Evolutionary conservation across 371 early-diverging fungal genomes (phyloP).

Genomic region (Haplosporangium sp.): DNA sequence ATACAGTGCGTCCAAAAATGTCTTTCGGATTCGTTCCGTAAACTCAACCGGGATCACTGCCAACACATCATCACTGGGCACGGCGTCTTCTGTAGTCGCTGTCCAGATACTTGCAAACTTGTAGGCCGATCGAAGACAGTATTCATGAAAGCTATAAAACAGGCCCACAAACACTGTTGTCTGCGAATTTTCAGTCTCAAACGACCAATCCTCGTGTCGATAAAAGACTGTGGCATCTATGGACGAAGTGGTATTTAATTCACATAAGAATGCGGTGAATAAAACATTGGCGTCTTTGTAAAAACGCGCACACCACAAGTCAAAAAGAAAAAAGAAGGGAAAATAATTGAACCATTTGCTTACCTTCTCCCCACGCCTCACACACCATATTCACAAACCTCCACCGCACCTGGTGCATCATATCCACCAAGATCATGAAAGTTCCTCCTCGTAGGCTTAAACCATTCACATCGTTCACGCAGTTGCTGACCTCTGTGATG

Average conservation of each 20-base stretch:
- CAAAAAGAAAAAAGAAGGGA: conserved; percentile 11
- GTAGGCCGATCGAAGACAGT: conserved; percentile 72
- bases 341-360: conserved; percentile 11
- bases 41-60: conserved; percentile 49
- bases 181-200: conserved; percentile 78
- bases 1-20: conserved; percentile 73
- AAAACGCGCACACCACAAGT: not conserved
- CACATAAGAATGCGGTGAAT: conserved; percentile 9
- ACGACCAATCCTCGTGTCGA: conserved; percentile 87
- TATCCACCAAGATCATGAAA: conserved; percentile 62
- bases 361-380: conserved; percentile 69
- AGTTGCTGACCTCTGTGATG: conserved; percentile 65
- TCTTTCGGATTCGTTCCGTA: conserved; percentile 67
- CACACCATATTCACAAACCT: conserved; percentile 69
- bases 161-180: conserved; percentile 71
- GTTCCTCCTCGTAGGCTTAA: conserved; percentile 68
- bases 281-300: conserved; percentile 35
- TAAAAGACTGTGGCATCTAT: conserved; percentile 84
- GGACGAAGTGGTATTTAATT: not conserved
- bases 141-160: conserved; percentile 79
- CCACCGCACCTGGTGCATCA: conserved; percentile 66
- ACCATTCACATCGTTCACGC: conserved; percentile 68
- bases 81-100: conserved; percentile 57
- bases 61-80: conserved; percentile 21
- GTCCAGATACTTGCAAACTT: conserved; percentile 68